Conservation (phyloP, 2,329 filamentous ascomycete species). For the Juglanconis juglandina region DNA sequence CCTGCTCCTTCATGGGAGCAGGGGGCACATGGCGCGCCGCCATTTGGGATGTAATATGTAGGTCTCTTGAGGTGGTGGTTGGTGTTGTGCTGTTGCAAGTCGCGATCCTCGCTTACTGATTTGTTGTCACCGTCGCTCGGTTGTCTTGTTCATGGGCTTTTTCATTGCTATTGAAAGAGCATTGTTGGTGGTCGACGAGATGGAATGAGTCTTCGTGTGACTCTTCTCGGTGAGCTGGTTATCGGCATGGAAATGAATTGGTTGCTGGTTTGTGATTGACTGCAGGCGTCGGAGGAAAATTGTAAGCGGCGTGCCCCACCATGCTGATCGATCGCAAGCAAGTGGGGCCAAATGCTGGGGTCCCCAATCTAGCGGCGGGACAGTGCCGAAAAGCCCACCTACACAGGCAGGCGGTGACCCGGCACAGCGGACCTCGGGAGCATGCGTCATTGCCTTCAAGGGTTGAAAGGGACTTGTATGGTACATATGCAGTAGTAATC, state of each 20-base stretch:
- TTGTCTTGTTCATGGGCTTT: background rate
- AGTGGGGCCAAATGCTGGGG: background rate
- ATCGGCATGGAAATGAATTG: background rate
- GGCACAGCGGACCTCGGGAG: background rate
- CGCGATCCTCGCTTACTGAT: background rate
- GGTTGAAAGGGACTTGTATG: background rate
- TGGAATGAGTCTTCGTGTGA: too few relatives aligned
- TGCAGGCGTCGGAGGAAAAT: background rate
- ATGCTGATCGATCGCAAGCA: background rate
- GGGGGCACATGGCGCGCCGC: slow-evolving; percentile 23
- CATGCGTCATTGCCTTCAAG: background rate
- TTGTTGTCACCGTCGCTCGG: slow-evolving; percentile 5
- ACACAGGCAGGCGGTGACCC: background rate
- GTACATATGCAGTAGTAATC: background rate
- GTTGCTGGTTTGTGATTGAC: background rate
- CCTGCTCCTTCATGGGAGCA: slow-evolving; percentile 70
- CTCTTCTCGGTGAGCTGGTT: background rate
- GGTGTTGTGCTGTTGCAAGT: background rate
- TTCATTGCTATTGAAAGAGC: slow-evolving; percentile 9
- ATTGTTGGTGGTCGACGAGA: background rate
- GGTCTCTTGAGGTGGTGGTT: background rate
- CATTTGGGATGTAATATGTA: slow-evolving; percentile 10
- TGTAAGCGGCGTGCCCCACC: background rate
- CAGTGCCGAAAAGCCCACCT: too few relatives aligned
- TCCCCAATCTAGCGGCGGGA: too few relatives aligned